A percentile compares a stretch with the other conserved stretches of the same genome.
phyloP scores from a whole-genome alignment of 139 green algal genomes.

The Pycnococcus provasolii region DNA sequence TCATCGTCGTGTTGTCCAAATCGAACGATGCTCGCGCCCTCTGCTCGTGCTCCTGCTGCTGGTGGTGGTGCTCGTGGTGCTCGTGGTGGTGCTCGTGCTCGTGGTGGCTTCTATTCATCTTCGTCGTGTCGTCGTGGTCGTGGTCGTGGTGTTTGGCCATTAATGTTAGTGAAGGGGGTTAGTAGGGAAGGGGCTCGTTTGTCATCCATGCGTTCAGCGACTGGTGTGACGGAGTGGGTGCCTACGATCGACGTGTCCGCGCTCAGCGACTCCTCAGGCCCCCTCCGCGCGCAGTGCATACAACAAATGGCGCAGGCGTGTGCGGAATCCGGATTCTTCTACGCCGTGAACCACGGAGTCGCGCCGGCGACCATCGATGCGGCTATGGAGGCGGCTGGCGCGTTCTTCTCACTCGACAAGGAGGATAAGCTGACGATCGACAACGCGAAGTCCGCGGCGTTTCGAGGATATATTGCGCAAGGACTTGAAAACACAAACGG shows the following conservation, averaged over 20 bases:
- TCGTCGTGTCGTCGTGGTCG: no score
- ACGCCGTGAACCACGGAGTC: conserved; percentile 5
- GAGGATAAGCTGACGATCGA: conserved; percentile 1
- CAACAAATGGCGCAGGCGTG: neutral
- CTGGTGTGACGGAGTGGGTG: neutral
- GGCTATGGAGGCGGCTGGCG: neutral
- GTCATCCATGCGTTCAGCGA: no score
- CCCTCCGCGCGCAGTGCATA: neutral
- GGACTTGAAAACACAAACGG: conserved; percentile 10
- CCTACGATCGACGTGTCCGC: neutral
- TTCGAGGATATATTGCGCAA: conserved; percentile 5
- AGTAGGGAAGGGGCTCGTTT: no score
- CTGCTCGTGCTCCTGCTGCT: no score
- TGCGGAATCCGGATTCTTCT: conserved; percentile 2
- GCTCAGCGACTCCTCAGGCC: neutral
- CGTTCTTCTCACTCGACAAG: conserved; percentile 1
- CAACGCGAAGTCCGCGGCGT: neutral
- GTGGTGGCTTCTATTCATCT: no score
- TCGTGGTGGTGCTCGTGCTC: no score
- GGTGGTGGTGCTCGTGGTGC: no score
- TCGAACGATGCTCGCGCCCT: no score
- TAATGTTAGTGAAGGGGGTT: no score
- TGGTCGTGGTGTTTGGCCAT: no score
- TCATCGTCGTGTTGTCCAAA: no score
- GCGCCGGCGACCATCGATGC: neutral